Evolutionary conservation across 1,139 yeast genomes (phyloP), one percentile per base, ranked within the genome.

Genomic region (Suhomyces bokatorum): DNA sequence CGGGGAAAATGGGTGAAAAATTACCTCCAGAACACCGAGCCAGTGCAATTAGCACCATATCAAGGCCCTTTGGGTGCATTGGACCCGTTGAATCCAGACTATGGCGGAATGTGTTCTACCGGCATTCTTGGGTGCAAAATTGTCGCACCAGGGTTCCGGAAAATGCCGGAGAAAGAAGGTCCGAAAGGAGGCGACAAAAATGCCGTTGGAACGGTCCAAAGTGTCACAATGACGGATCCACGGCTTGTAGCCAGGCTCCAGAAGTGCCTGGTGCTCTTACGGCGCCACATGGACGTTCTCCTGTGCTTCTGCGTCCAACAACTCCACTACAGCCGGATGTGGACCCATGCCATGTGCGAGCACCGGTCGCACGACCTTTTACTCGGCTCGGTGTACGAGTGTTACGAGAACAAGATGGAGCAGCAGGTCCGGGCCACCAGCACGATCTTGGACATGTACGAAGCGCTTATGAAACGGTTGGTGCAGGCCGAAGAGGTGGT

Each of bases 331-430:
- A 51, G 59, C 12, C 38, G 37, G 7, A 10, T 40, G n/a, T 62
- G 66, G 67, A 38, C 50, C 12, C 24, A 37, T 2, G 42, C 58
- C 3, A 43, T 60, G 38, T 37, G 20, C 13, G 50, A 45, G n/a
- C 52, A 49, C 8, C 48, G 45, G 10, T n/a, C 35, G 4, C 7
- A 32, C 35, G 32, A 32, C 14, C 34, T 34, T 10, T 50, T 50
- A 27, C 51, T 58, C 38, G 52, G 48, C 12, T 52, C 58, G 14
- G 54, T 59, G 44, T 59, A 57, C 43, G 50, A 54, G 14, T 46
- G 56, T 35, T 62, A 52, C 48, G 40, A 45, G 10, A 55, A 52
- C 9, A 62, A 59, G 41, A 48, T 54, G 45, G 39, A 37, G 27
- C 26, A 22, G 9, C 58, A 56, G 16, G 14, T 28, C 20, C 28